phyloP scores from a whole-genome alignment of 106 monocot species.

The Iris macrosiphon region DNA sequence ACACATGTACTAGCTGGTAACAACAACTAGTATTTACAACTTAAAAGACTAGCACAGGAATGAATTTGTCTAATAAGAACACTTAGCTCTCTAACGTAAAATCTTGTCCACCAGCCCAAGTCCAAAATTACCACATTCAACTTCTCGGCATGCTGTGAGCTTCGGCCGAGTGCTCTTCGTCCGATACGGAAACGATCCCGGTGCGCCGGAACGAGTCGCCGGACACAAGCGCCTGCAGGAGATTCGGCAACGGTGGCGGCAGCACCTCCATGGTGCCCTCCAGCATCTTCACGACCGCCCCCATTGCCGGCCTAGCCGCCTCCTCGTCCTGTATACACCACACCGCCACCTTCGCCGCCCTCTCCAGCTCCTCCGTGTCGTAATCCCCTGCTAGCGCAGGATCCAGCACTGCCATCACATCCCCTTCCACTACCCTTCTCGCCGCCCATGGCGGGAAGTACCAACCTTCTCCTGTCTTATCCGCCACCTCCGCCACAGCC shows the following conservation, averaged over 20 bases:
- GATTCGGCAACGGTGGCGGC: conserved; percentile 34
- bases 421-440: conserved; percentile 32
- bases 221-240: conserved; percentile 43
- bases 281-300: conserved; percentile 50
- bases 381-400: conserved; percentile 17
- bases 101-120: no score
- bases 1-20: no score
- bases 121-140: no score
- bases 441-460: conserved; percentile 55
- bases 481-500: not conserved
- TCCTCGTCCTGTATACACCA: conserved; percentile 73
- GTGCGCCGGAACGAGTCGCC: conserved; percentile 43
- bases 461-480: conserved; percentile 10
- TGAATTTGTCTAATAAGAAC: no score
- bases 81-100: no score
- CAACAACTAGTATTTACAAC: no score
- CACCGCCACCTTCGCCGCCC: conserved; percentile 37
- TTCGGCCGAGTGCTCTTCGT: no score
- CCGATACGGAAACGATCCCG: conserved; percentile 3
- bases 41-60: no score
- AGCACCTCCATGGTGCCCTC: conserved; percentile 37
- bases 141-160: no score
- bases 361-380: conserved; percentile 18
- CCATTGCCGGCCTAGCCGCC: conserved; percentile 42
- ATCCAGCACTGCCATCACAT: conserved; percentile 25